Conservation (phyloP, 495 filamentous ascomycete species). For the Lepraria neglecta region DNA sequence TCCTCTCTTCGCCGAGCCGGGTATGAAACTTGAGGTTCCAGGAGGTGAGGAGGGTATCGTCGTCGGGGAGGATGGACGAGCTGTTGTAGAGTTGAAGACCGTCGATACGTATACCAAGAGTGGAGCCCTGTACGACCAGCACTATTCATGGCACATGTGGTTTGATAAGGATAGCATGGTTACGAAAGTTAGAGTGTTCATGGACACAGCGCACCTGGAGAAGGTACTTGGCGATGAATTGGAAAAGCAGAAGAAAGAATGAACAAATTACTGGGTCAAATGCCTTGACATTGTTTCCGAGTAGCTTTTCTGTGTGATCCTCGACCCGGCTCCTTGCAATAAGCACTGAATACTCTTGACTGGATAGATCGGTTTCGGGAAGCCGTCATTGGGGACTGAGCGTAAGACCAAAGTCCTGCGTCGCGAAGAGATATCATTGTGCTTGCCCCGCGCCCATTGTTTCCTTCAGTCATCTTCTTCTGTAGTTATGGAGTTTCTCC, state of each 20-base stretch:
- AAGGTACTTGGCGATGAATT: background rate
- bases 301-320: too few species aligned
- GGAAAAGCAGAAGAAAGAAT: background rate
- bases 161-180: background rate
- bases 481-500: background rate
- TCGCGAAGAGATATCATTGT: too few species aligned
- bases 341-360: too few species aligned
- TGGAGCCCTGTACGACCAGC: background rate
- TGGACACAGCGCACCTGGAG: background rate
- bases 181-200: background rate
- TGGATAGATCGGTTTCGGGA: too few species aligned
- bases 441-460: too few species aligned
- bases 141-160: background rate
- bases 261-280: too few species aligned
- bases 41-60: background rate
- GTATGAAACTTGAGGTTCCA: background rate
- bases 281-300: too few species aligned
- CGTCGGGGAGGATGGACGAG: background rate
- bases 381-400: too few species aligned
- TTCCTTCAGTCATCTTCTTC: background rate
- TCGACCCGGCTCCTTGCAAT: too few species aligned
- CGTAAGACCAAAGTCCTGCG: too few species aligned
- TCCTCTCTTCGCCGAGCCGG: background rate
- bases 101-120: slow-evolving; percentile 3
- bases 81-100: background rate